Evolutionary conservation across 2,329 filamentous ascomycete species (phyloP), one percentile per base, ranked within the genome.

Genomic region (Trichophyton equinum): DNA sequence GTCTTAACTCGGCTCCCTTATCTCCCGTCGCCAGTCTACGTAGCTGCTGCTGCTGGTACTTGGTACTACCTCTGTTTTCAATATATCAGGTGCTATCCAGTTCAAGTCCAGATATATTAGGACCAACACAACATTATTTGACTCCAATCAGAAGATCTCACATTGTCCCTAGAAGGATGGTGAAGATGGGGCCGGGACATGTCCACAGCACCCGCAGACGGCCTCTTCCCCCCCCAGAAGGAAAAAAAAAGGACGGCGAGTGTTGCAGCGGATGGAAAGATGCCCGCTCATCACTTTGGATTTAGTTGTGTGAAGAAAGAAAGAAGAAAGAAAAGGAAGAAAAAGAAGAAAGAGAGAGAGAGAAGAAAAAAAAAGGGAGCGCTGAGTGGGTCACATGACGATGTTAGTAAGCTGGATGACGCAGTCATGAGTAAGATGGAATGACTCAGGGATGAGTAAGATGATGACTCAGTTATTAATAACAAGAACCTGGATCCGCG

Each of bases 251-350:
- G 69, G 66, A 53, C 49, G 46, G 76, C 81, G 76, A 81, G 79
- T 67, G 71, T 78, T 85, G 74, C 62, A 68, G 72, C 76, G 78
- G 71, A 30, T 30, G 27, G 25, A 7, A 72, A 74, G 76, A 80
- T 81, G 81, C 82, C 81, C 78, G 78, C 85, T 88, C 87, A 82
- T 91, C 86, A 86, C 79, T 73, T 83, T 85, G 86, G 85, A 82
- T 83, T 83, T 89, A 89, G 86, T 89, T 89, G 84, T 81, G 74
- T 83, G 75, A 72, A 76, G 79, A 81, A 73, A 76, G 75, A 78
- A 81, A 76, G 18, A 18, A 22, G 22, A 22, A 22, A 22, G 73
- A 76, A 75, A 77, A 63, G 63, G 60, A 15, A 44, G 22, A 25
- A 58, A 22, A 44, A 58, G 38, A 8, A 27, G 7, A 27, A 36